A percentile compares a stretch with the other conserved stretches of the same genome.
Evolutionary conservation across 768 basidiomycete genomes (phyloP).

Genomic region (Suillus hirtellus): DNA sequence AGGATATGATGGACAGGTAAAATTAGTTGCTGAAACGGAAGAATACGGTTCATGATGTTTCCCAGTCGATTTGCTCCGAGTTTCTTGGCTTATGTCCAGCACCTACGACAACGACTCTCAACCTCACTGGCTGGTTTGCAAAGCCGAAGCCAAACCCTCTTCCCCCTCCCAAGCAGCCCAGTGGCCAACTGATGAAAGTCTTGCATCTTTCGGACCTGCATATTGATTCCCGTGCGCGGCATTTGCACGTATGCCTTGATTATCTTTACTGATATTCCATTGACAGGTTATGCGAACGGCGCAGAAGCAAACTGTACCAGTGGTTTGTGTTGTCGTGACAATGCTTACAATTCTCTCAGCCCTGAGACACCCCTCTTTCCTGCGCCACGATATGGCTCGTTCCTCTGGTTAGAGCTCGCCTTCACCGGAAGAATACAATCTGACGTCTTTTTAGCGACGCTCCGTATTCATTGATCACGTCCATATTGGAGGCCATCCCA

Average conservation of each 20-base stretch:
- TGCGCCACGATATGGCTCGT: slow-evolving; percentile 71
- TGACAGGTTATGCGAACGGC: slow-evolving; percentile 63
- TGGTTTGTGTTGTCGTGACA: slow-evolving; percentile 64
- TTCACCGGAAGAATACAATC: slow-evolving; percentile 1
- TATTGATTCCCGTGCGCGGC: slow-evolving; percentile 62
- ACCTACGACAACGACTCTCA: slow-evolving; percentile 58
- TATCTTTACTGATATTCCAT: slow-evolving; percentile 6
- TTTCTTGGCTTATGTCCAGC: slow-evolving; percentile 57
- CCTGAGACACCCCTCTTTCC: slow-evolving; percentile 52
- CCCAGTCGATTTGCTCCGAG: slow-evolving; percentile 58
- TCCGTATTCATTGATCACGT: slow-evolving; percentile 57
- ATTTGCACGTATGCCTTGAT: slow-evolving; percentile 4
- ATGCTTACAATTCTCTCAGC: slow-evolving; percentile 49
- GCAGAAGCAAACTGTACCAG: slow-evolving; percentile 73
- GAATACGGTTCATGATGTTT: background rate
- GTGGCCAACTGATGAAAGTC: slow-evolving; percentile 67
- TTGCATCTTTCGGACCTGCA: slow-evolving; percentile 80
- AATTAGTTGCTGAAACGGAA: slow-evolving; percentile 4
- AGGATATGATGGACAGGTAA: slow-evolving; percentile 72
- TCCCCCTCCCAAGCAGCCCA: slow-evolving; percentile 56
- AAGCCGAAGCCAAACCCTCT: slow-evolving; percentile 75
- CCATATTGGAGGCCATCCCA: slow-evolving; percentile 69
- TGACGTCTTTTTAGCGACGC: slow-evolving; percentile 49
- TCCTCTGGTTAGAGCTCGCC: slow-evolving; percentile 44
- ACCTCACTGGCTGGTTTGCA: slow-evolving; percentile 68